Evolutionary conservation across 2,329 filamentous ascomycete species (phyloP).

Genomic region (Nemania serpens): DNA sequence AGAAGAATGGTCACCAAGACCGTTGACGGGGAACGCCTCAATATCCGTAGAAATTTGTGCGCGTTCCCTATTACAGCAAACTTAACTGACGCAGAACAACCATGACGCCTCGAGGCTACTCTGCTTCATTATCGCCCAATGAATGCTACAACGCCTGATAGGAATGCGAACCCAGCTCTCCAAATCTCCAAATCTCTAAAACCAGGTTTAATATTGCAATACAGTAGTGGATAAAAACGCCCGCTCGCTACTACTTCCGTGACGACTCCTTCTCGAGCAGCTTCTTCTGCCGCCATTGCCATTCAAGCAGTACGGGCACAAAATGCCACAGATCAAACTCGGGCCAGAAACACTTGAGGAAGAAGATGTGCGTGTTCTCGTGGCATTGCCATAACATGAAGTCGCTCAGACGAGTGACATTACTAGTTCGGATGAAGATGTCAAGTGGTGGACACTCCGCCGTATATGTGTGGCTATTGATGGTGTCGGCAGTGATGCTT

Average conservation of each 20-base stretch:
- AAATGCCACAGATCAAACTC: conserved; percentile 95
- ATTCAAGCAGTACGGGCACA: conserved; percentile 88
- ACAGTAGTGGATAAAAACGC: background rate
- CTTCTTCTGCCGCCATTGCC: conserved; percentile 73
- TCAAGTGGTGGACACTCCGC: conserved; percentile 84
- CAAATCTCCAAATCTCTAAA: background rate
- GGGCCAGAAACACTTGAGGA: conserved; percentile 91
- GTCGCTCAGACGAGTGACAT: conserved; percentile 89
- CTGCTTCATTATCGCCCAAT: background rate
- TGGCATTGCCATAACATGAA: conserved; percentile 99
- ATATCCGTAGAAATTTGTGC: background rate
- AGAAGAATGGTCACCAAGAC: background rate
- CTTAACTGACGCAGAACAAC: background rate
- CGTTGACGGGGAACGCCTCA: background rate
- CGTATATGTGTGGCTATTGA: conserved; percentile 88
- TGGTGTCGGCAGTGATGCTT: conserved; percentile 79
- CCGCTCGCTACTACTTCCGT: conserved; percentile 31
- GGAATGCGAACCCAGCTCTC: conserved; percentile 1
- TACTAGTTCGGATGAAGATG: conserved; percentile 88
- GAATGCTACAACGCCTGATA: background rate
- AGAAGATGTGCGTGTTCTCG: conserved; percentile 88
- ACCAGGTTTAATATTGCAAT: background rate
- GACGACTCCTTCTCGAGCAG: conserved; percentile 58
- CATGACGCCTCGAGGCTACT: conserved; percentile 1
- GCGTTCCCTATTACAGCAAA: background rate